These are phyloP conservation scores for Mycogone perniciosa DNA, from an alignment of 2,329 filamentous ascomycete species.

Conservation along the genomic window DNA sequence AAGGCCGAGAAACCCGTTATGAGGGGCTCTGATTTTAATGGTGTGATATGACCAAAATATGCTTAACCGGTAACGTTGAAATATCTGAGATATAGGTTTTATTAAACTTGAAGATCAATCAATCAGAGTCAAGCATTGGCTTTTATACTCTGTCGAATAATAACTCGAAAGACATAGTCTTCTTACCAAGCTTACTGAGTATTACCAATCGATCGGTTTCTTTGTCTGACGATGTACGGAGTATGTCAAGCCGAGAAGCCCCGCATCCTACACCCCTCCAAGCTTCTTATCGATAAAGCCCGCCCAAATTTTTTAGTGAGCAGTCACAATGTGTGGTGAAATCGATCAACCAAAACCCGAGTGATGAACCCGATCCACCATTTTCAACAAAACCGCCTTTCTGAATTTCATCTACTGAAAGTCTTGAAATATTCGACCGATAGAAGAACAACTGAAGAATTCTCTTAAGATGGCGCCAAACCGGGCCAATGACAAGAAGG, in stretches of 20 bases:
- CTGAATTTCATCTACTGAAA: not conserved
- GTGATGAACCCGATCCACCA: not conserved
- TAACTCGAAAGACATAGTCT: not conserved
- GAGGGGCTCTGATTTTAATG: too few species aligned
- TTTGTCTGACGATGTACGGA: not conserved
- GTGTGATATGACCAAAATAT: too few species aligned
- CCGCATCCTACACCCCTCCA: slow-evolving; percentile 14
- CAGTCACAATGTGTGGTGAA: too few species aligned
- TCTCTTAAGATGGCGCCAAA: slow-evolving; percentile 33
- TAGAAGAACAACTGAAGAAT: not conserved
- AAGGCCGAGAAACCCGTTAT: too few species aligned
- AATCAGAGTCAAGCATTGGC: too few species aligned
- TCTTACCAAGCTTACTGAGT: not conserved
- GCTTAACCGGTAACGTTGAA: too few species aligned
- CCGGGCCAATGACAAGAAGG: slow-evolving; percentile 32
- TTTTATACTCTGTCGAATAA: not conserved
- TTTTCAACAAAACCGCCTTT: not conserved
- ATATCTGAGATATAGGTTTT: too few species aligned
- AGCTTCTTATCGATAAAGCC: slow-evolving; percentile 27
- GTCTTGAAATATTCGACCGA: not conserved
- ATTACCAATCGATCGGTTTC: not conserved
- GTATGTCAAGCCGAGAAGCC: slow-evolving; percentile 8
- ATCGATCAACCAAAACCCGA: too few species aligned
- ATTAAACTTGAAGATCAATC: too few species aligned
- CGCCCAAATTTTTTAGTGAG: slow-evolving; percentile 22